Conservation (phyloP, 2,329 filamentous ascomycete species). For the Aphanocladium album region DNA sequence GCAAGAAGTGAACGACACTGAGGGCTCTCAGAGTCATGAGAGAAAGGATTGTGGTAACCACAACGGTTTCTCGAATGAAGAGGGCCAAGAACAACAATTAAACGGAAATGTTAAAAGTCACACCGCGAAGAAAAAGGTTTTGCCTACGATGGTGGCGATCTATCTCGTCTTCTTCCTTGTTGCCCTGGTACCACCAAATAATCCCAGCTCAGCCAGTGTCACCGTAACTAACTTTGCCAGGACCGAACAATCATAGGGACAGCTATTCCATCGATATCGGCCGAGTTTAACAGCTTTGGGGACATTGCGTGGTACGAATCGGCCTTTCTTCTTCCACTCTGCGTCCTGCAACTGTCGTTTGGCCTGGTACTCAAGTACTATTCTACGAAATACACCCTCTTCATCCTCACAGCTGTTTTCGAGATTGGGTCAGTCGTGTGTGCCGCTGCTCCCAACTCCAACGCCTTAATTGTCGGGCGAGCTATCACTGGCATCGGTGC, state of each 20-base stretch:
- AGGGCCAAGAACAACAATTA: too few species aligned
- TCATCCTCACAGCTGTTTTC: slow-evolving; percentile 12
- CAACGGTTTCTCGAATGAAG: too few species aligned
- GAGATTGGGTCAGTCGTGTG: slow-evolving; percentile 14
- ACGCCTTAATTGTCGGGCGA: slow-evolving; percentile 14
- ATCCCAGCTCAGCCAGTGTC: not conserved
- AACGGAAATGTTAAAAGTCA: too few species aligned
- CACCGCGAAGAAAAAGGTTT: not conserved
- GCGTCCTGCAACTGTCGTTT: slow-evolving; percentile 12
- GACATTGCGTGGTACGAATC: slow-evolving; percentile 44
- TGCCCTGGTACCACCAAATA: not conserved
- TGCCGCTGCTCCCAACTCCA: slow-evolving; percentile 11
- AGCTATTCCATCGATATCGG: slow-evolving; percentile 15
- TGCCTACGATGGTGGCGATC: not conserved
- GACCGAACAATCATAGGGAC: slow-evolving; percentile 14
- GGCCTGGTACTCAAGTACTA: slow-evolving; percentile 14
- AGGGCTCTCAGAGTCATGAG: not conserved
- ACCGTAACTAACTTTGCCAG: not conserved
- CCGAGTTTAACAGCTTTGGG: slow-evolving; percentile 27
- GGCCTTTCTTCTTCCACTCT: slow-evolving; percentile 30
- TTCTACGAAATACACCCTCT: slow-evolving; percentile 7
- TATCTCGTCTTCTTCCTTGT: not conserved
- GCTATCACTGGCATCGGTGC: slow-evolving; percentile 38
- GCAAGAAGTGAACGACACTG: not conserved
- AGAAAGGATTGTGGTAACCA: too few species aligned